Evolutionary conservation across 441 rosid species (phyloP), one percentile per base, ranked within the genome.

Genomic region (Sinapis alba): DNA sequence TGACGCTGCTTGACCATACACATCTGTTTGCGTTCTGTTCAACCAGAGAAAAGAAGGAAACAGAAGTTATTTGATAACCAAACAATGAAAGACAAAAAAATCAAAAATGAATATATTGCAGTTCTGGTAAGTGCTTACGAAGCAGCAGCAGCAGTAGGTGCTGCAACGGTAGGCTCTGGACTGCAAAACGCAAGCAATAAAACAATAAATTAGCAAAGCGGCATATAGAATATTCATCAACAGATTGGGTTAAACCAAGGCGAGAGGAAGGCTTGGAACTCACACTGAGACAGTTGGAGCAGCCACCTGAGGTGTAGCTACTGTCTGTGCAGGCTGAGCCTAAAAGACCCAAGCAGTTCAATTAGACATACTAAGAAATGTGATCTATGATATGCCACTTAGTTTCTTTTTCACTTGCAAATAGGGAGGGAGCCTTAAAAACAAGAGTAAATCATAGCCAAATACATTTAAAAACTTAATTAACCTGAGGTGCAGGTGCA

Each of bases 1-100:
- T 54, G 91, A 87, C 10, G 91, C 91, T 65, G 91, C 91, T 78
- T 84, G 87, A 67, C 91, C 89, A 77, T 87, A 87, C 7, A 82
- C 87, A 81, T 85, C 89, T 23, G 83, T 62, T 43, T 64, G 79
- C 38, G 66, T 38, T 68, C 85, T 84, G 77, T 75, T 77, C 5
- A 43, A 10, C 21, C 32, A 16, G 20, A 18, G 20, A 15, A 2
- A 47, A 16, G 51, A 65, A 21, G 3, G 47, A 12, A 18, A 11
- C 3, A 59, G 1, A 15, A 47, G 50, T 27, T 10, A 66, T 12
- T 9, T 28, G 9, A 30, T 7, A 11, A 59, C 16, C 34, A 36
- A 26, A 61, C 67, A 71, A 26, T 12, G 23, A 1, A 24, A 71
- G 4, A 74, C 12, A 4, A 3, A 70, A 23, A 2, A 41, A n/a